Percentiles rank a stretch among this genome's conserved stretches.
Conservation (phyloP, 495 filamentous ascomycete genomes). For the Chaetomium cochliodes region DNA sequence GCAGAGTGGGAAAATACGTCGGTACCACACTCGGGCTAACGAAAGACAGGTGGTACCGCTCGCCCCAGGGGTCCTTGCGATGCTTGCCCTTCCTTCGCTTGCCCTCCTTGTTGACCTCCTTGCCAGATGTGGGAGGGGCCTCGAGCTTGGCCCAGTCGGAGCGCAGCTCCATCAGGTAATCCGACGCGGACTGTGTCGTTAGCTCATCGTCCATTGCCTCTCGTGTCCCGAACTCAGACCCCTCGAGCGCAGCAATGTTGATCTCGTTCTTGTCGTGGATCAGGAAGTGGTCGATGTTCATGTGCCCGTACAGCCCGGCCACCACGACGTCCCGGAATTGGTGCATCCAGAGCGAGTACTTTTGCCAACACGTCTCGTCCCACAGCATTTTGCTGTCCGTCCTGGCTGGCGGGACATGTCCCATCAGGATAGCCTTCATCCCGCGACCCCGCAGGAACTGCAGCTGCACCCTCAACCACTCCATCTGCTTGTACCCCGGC, state of each 20-base stretch:
- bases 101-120: conserved; percentile 40
- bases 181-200: conserved; percentile 60
- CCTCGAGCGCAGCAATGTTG: conserved; percentile 52
- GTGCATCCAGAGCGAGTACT: conserved; percentile 85
- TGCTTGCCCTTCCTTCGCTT: conserved; percentile 33
- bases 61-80: conserved; percentile 61
- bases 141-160: conserved; percentile 74
- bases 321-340: conserved; percentile 90
- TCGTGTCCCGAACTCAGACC: conserved; percentile 34
- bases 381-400: conserved; percentile 79
- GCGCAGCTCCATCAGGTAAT: conserved; percentile 79
- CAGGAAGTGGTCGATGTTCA: conserved; percentile 99
- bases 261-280: conserved; percentile 83
- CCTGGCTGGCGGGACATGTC: conserved; percentile 89
- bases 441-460: conserved; percentile 74
- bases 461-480: conserved; percentile 93
- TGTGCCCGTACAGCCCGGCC: conserved; percentile 80
- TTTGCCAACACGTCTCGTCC: conserved; percentile 96
- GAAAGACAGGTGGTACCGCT: conserved; percentile 77
- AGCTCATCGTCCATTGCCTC: conserved; percentile 55
- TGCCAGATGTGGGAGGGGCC: conserved; percentile 45
- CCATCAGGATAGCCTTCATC: conserved; percentile 93
- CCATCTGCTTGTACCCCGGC: conserved; percentile 90
- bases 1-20: conserved; percentile 85
- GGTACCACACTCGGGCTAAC: conserved; percentile 86